These are phyloP conservation scores for Paramecium sonneborni DNA, from an alignment of 73 alveolate genomes.

Conservation along the genomic window DNA sequence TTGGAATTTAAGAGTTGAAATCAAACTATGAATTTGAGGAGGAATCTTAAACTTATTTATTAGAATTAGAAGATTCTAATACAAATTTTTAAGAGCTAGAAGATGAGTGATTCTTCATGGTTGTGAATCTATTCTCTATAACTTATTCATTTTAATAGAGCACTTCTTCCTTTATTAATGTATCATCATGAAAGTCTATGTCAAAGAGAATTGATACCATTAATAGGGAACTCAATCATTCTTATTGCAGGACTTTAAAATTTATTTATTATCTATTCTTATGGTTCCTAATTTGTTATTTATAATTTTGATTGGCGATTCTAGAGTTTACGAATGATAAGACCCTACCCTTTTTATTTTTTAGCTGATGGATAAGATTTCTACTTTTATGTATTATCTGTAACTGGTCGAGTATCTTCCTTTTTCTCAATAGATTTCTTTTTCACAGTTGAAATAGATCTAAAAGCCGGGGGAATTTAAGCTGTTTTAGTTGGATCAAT, in stretches of 20 bases:
- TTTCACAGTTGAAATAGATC: background rate
- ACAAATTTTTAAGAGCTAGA: slow-evolving; percentile 4
- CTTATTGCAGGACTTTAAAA: slow-evolving; percentile 31
- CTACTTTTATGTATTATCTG: background rate
- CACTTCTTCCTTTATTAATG: background rate
- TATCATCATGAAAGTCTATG: background rate
- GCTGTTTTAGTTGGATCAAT: background rate
- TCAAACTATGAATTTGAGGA: slow-evolving; percentile 9
- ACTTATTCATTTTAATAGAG: background rate
- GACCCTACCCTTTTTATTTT: background rate
- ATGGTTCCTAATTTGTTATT: background rate
- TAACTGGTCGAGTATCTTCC: background rate
- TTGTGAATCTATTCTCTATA: background rate
- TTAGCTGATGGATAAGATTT: background rate
- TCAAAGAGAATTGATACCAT: background rate
- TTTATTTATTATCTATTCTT: background rate
- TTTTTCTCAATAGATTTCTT: background rate
- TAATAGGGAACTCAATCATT: slow-evolving; percentile 16
- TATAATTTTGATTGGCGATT: background rate
- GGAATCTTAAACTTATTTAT: background rate
- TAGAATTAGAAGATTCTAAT: background rate
- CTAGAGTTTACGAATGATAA: background rate
- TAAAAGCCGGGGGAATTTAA: background rate
- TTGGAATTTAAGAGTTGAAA: background rate
- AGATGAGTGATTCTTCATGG: background rate